A percentile compares a stretch with the other conserved stretches of the same genome.
phyloP scores from a whole-genome alignment of 2,329 filamentous ascomycete genomes.

The Xylaria sp. region DNA sequence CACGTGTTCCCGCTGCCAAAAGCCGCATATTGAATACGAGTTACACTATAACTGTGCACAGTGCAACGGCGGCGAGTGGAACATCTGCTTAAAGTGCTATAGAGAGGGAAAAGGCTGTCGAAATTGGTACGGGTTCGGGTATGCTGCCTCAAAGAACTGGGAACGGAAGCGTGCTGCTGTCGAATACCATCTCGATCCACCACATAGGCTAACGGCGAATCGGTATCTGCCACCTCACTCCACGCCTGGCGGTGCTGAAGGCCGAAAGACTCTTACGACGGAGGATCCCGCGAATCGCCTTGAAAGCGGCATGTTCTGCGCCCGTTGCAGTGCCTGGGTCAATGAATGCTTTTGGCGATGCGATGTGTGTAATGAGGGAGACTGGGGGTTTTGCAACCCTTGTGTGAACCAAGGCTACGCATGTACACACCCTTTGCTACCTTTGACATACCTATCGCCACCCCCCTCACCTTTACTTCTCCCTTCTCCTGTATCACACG shows the following conservation, averaged over 20 bases:
- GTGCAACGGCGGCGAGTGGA: constrained; percentile 75
- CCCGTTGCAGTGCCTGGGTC: constrained; percentile 72
- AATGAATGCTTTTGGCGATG: constrained; percentile 93
- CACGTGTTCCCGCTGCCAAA: constrained; percentile 73
- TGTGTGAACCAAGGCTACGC: constrained; percentile 84
- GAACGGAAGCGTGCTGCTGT: constrained; percentile 56
- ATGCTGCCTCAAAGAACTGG: constrained; percentile 71
- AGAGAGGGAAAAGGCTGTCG: constrained; percentile 76
- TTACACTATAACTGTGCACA: constrained; percentile 81
- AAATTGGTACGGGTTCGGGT: constrained; percentile 88
- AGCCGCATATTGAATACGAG: constrained; percentile 78
- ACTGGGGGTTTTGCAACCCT: constrained; percentile 91
- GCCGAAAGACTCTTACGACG: constrained; percentile 63
- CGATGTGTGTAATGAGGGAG: constrained; percentile 83
- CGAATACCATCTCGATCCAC: constrained; percentile 48
- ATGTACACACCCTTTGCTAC: constrained; percentile 82
- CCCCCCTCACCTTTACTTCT: constrained; percentile 34
- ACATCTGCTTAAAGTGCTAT: constrained; percentile 84
- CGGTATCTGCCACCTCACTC: constrained; percentile 60
- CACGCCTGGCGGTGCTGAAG: constrained; percentile 58
- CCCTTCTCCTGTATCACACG: constrained; percentile 35
- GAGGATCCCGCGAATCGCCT: constrained; percentile 72
- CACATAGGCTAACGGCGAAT: constrained; percentile 64
- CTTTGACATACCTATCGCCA: constrained; percentile 67
- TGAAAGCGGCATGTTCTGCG: constrained; percentile 84